Conservation (phyloP, 805 yeast species). For the Blastobotrys terrestris region DNA sequence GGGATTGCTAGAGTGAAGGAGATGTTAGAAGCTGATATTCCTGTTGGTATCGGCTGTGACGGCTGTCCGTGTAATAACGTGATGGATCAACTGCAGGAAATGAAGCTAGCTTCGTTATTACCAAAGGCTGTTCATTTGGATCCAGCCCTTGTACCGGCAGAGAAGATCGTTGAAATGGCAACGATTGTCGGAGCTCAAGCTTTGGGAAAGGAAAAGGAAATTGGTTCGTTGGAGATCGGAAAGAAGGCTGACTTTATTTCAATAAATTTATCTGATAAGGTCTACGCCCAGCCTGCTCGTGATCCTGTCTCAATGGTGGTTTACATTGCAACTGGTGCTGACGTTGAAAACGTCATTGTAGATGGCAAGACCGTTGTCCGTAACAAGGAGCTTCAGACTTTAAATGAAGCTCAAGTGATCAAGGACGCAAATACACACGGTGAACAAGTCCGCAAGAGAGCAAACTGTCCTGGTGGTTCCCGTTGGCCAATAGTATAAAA, state of each 20-base stretch:
- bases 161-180: slow-evolving; percentile 12
- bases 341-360: slow-evolving; percentile 14
- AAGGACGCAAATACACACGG: slow-evolving; percentile 9
- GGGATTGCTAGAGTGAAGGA: slow-evolving; percentile 83
- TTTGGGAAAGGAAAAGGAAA: slow-evolving; percentile 8
- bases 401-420: slow-evolving; percentile 10
- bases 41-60: slow-evolving; percentile 79
- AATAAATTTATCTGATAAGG: slow-evolving; percentile 9
- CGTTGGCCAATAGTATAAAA: not conserved
- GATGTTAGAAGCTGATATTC: slow-evolving; percentile 56
- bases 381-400: slow-evolving; percentile 7
- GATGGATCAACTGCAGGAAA: slow-evolving; percentile 12
- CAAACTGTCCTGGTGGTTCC: slow-evolving; percentile 1
- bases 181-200: slow-evolving; percentile 12
- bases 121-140: slow-evolving; percentile 12
- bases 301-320: slow-evolving; percentile 16
- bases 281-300: slow-evolving; percentile 11
- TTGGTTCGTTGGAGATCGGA: slow-evolving; percentile 12
- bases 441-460: slow-evolving; percentile 4
- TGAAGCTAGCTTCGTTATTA: slow-evolving; percentile 12
- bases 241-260: slow-evolving; percentile 12
- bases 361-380: slow-evolving; percentile 13
- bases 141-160: slow-evolving; percentile 10
- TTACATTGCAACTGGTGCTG: slow-evolving; percentile 17
- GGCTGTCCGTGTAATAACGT: slow-evolving; percentile 32